Evolutionary conservation across 257 asterid genomes (phyloP).

Genomic region (Scutellaria baicalensis): DNA sequence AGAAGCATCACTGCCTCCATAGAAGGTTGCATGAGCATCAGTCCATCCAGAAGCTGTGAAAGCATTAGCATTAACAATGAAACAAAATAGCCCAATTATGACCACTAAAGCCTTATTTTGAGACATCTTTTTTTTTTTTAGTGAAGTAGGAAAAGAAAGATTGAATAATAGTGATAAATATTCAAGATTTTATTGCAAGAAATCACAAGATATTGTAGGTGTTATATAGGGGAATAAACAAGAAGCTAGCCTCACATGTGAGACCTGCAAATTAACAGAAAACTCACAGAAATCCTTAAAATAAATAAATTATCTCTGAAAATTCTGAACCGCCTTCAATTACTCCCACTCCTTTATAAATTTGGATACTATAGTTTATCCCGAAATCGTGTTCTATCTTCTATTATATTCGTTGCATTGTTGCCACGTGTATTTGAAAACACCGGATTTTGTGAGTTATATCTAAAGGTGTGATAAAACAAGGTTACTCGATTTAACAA

Average conservation of each 20-base stretch:
- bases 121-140: too few relatives aligned
- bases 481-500: too few relatives aligned
- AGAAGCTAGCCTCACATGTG: conserved; percentile 21
- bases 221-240: conserved; percentile 18
- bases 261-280: not conserved
- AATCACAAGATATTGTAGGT: not conserved
- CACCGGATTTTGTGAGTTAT: too few relatives aligned
- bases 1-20: conserved; percentile 54
- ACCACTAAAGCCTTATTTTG: not conserved
- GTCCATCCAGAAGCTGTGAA: conserved; percentile 39
- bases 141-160: too few relatives aligned
- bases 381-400: too few relatives aligned
- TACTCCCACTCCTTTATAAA: conserved; percentile 19
- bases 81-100: conserved; percentile 14
- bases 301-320: conserved; percentile 10
- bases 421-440: too few relatives aligned
- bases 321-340: conserved; percentile 25
- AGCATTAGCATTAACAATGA: conserved; percentile 19
- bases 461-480: too few relatives aligned
- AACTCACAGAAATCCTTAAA: not conserved
- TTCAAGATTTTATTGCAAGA: not conserved
- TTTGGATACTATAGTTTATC: too few relatives aligned
- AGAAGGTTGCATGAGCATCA: conserved; percentile 52
- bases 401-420: too few relatives aligned
- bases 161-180: not conserved